Evolutionary conservation across 75 land plant genomes (phyloP), one percentile per base, ranked within the genome.

Genomic region (Pseudotsuga menziesii): DNA sequence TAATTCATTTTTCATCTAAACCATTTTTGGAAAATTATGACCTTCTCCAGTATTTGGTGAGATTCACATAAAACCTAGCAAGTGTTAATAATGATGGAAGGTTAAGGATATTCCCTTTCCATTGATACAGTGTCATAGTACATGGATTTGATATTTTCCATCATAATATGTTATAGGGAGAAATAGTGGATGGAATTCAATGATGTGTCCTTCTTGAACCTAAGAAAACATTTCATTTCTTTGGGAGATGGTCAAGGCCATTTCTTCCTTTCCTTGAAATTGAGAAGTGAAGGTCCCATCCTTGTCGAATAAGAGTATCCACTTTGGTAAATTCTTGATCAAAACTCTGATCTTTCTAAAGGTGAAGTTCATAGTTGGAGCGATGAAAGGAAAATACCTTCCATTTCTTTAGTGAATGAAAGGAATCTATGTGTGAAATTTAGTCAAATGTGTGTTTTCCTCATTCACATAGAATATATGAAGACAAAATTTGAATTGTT

Each of bases 111-210:
- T 58, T 56, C 19, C 98, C 98, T 67, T 85, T 74, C 77, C 88
- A 92, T 80, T 88, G 84, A 56, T 78, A 85, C 54, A 29, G 61
- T 57, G 73, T 70, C 7, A 85, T 81, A 57, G 72, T 92, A 69
- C 98, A 93, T 79, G 90, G 89, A 13, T 95, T 96, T 83, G 61
- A 54, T 57, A 82, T 75, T 61, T 95, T 96, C 84, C 98, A 96
- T 83, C 90, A 92, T 56, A 93, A 95, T 72, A 93, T 95, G 96
- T 95, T 96, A 89, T 93, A 72, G 56, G 74, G 74, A 72, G 0
- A 12, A 48, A 72, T 72, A 20, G 74, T 72, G 6, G 56, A 72
- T 44, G 56, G 16, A 26, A 72, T 72, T 9, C 32, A 52, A 72
- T 48, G 4, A 25, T 55, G 56, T 25, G 41, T 44, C 70, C 75